phyloP scores from a whole-genome alignment of 2,329 filamentous ascomycete species.

The Madurella mycetomatis region DNA sequence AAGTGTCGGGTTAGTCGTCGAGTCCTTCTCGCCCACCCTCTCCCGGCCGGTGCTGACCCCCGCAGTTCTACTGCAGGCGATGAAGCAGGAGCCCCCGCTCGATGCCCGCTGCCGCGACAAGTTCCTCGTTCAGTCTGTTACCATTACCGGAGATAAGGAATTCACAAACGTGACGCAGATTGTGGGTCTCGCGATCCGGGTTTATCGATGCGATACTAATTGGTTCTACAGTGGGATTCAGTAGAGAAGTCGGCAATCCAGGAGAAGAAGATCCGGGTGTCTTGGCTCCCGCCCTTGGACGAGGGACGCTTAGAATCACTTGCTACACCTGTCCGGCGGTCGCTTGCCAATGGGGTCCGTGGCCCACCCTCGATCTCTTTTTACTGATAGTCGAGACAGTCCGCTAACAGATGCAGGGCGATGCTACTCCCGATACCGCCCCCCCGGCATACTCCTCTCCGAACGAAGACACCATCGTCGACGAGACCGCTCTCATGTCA shows the following conservation, averaged over 20 bases:
- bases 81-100: conserved; percentile 86
- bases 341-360: conserved; percentile 30
- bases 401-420: conserved; percentile 22
- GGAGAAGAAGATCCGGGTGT: conserved; percentile 94
- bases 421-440: conserved; percentile 31
- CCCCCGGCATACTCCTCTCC: conserved; percentile 33
- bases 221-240: conserved; percentile 63
- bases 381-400: not conserved
- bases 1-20: conserved; percentile 72
- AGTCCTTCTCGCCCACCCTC: not conserved
- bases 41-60: conserved; percentile 25
- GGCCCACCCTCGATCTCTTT: not conserved
- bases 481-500: conserved; percentile 18
- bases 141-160: conserved; percentile 78
- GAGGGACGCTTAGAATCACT: conserved; percentile 31
- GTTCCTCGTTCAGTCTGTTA: conserved; percentile 91
- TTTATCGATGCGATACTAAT: conserved; percentile 19
- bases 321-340: conserved; percentile 29
- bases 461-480: conserved; percentile 22
- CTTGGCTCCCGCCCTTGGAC: conserved; percentile 64
- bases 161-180: conserved; percentile 75
- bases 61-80: conserved; percentile 87
- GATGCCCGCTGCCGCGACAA: conserved; percentile 95
- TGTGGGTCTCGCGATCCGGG: conserved; percentile 47
- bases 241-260: conserved; percentile 74